Evolutionary conservation across 805 yeast genomes (phyloP).

Genomic region (Ogataea degrootiae): DNA sequence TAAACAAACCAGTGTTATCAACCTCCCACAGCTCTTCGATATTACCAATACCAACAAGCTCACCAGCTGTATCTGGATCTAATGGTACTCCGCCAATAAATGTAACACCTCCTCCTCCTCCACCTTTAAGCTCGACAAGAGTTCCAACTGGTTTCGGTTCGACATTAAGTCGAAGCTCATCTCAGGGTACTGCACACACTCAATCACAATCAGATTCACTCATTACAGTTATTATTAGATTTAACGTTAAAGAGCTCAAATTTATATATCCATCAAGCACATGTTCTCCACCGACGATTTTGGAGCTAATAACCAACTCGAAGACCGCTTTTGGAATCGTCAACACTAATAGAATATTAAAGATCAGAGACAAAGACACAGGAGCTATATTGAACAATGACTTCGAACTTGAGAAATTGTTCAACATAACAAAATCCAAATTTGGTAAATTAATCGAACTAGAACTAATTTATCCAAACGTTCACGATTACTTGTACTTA

Average conservation of each 20-base stretch:
- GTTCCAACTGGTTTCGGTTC: neutral
- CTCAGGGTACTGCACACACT: neutral
- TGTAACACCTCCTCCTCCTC: constrained; percentile 3
- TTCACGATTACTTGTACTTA: constrained; percentile 26
- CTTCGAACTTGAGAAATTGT: constrained; percentile 42
- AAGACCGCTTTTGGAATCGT: constrained; percentile 63
- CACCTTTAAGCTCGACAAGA: constrained; percentile 4
- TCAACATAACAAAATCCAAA: constrained; percentile 22
- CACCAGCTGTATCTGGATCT: constrained; percentile 2
- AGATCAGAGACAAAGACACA: constrained; percentile 30
- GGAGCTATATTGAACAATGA: constrained; percentile 37
- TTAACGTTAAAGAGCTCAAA: constrained; percentile 49
- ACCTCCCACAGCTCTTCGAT: constrained; percentile 3
- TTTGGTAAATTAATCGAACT: constrained; percentile 33
- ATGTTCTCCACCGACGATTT: constrained; percentile 74
- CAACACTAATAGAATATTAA: constrained; percentile 30
- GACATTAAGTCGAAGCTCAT: neutral
- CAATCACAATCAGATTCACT: constrained; percentile 20
- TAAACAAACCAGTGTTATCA: constrained; percentile 10
- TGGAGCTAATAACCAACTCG: constrained; percentile 77
- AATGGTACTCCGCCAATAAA: neutral
- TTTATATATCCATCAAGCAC: constrained; percentile 61
- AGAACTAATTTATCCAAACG: constrained; percentile 32
- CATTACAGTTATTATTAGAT: constrained; percentile 41
- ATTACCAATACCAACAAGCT: constrained; percentile 4